Base-by-base conservation (phyloP, 805 yeast genomes). In the Alloascoidea africana region DNA sequence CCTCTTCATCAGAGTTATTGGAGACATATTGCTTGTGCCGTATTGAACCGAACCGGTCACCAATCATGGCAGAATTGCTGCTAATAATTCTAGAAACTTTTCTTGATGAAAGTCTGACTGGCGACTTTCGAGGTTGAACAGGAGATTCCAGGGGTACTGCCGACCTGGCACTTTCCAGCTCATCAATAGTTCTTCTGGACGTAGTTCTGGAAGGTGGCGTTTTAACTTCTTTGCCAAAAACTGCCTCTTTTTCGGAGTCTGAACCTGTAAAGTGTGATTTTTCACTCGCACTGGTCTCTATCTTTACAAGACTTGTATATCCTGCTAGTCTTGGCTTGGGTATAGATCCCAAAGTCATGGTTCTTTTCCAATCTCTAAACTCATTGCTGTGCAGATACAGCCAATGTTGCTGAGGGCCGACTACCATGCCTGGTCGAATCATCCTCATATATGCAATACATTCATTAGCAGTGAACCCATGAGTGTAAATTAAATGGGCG, bases 331-430 rank as follows among this genome's bases (percentile, higher is more conserved):
- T 55, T n/a, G 51, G 48, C 37, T 50, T 70, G 53, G 93, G 76
- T 18, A 69, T 55, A 41, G 70, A 68, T 42, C 85, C 85, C 23
- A 86, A 53, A 14, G 76, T 76, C 94, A 82, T 86, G 6, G 96
- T 85, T 49, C 77, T 83, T 55, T 85, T 72, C 97, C 98, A 91
- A 50, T 86, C 96, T 50, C 96, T 70, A 57, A 91, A 91, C 47
- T 87, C 96, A 56, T 85, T 78, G 58, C 91, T 98, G 55, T 91
- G 96, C 44, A 91, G 68, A 53, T 91, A 91, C 41, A 91, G 66
- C 98, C 98, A 91, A 61, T 91, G 98, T 55, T 91, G 98, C 58
- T 91, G 98, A 2, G 98, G 98, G 0, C 98, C 98, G 18, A 91
- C 98, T n/a, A 91, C 96, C 98, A 91, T 91, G 33, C 98, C 98